These are phyloP conservation scores for Drosera spatulata DNA, from an alignment of 179 eudicot species.

Conservation along the genomic window DNA sequence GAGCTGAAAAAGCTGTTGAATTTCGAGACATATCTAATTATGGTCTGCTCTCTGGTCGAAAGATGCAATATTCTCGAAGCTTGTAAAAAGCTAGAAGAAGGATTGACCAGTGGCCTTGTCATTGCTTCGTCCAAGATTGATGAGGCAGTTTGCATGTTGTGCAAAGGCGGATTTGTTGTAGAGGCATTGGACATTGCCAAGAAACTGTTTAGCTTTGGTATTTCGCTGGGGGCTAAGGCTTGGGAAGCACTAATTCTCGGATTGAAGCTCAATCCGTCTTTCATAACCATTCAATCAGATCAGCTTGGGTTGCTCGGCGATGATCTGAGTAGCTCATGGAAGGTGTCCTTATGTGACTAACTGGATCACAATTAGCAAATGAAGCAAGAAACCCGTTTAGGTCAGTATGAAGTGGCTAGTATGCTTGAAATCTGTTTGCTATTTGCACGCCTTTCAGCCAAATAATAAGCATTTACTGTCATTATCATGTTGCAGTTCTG, in stretches of 20 bases:
- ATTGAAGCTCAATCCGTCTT: slow-evolving; percentile 8
- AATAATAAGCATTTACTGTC: too few species aligned
- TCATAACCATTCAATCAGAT: not conserved
- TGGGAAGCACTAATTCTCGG: slow-evolving; percentile 31
- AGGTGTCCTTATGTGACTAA: too few species aligned
- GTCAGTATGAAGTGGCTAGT: too few species aligned
- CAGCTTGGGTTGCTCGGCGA: too few species aligned
- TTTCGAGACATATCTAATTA: slow-evolving; percentile 15
- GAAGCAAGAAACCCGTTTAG: too few species aligned
- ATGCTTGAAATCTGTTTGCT: too few species aligned
- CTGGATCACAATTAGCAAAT: too few species aligned
- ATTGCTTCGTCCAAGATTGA: slow-evolving; percentile 20
- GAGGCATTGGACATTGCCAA: slow-evolving; percentile 21
- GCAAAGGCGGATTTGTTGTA: slow-evolving; percentile 14
- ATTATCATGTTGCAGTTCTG: too few species aligned
- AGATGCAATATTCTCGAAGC: slow-evolving; percentile 25
- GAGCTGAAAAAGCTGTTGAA: slow-evolving; percentile 20
- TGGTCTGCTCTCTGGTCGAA: slow-evolving; percentile 21
- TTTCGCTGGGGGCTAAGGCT: slow-evolving; percentile 21
- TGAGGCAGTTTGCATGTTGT: slow-evolving; percentile 18
- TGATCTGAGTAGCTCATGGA: too few species aligned
- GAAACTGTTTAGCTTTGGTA: slow-evolving; percentile 12
- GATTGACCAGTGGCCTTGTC: slow-evolving; percentile 15
- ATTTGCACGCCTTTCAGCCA: too few species aligned
- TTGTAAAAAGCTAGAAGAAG: slow-evolving; percentile 19